Evolutionary conservation across 441 rosid genomes (phyloP).

Genomic region (Gossypium davidsonii): DNA sequence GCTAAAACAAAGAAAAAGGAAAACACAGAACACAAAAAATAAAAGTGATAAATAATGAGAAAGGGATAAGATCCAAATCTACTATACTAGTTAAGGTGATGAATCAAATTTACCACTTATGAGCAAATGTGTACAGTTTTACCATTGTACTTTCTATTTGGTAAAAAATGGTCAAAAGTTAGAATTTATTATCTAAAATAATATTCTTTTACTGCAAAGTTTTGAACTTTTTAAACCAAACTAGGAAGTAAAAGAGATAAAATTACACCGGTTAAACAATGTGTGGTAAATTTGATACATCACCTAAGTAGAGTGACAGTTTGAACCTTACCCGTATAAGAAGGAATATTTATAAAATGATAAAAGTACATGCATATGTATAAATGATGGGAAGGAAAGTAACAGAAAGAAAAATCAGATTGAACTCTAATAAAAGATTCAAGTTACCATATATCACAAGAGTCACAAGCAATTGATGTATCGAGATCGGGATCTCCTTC

Average conservation of each 20-base stretch:
- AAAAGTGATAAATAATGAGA: not conserved
- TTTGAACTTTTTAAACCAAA: not conserved
- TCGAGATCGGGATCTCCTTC: conserved; percentile 68
- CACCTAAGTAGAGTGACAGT: not conserved
- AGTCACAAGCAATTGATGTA: conserved; percentile 98
- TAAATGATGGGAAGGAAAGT: not conserved
- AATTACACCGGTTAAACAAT: not conserved
- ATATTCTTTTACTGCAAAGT: not conserved
- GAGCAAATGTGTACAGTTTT: not conserved
- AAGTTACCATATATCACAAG: conserved; percentile 83
- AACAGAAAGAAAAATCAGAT: not conserved
- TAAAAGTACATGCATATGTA: not conserved
- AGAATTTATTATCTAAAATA: not conserved
- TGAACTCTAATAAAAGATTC: conserved; percentile 8
- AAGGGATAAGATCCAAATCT: conserved; percentile 1
- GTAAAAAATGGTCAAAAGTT: not conserved
- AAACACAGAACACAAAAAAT: not conserved
- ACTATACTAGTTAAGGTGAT: not conserved
- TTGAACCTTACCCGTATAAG: not conserved
- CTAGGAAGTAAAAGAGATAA: not conserved
- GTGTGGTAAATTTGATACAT: not conserved
- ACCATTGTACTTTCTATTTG: not conserved
- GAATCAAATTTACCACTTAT: not conserved
- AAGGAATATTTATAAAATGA: not conserved
- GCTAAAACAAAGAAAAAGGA: not conserved